Percentiles rank a stretch among this genome's conserved stretches.
Evolutionary conservation across 2,329 filamentous ascomycete species (phyloP).

Genomic region (Davidsoniella eucalypti): DNA sequence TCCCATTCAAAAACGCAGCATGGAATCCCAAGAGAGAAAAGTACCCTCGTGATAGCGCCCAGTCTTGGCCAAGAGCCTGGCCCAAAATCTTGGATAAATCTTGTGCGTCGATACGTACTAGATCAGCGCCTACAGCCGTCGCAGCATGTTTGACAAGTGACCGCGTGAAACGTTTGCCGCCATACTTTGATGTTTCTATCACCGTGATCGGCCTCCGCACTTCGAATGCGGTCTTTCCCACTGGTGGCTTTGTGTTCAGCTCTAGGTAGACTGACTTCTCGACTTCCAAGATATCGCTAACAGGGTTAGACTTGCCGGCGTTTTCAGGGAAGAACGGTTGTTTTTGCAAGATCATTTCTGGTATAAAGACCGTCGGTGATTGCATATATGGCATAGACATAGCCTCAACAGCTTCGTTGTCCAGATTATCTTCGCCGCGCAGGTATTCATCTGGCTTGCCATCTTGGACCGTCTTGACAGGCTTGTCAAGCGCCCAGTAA

Average conservation of each 20-base stretch:
- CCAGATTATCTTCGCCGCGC: constrained; percentile 7
- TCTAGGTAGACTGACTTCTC: constrained; percentile 13
- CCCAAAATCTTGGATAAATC: constrained; percentile 55
- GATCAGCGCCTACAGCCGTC: constrained; percentile 42
- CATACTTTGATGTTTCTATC: constrained; percentile 23
- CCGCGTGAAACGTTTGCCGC: constrained; percentile 23
- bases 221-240: constrained; percentile 3
- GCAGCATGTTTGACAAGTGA: constrained; percentile 47
- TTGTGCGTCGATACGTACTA: constrained; percentile 51
- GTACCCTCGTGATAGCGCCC: constrained; percentile 28
- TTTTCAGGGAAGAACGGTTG: constrained; percentile 13
- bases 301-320: constrained; percentile 7
- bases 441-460: constrained; percentile 7
- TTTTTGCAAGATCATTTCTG: constrained; percentile 14
- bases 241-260: constrained; percentile 11
- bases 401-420: constrained; percentile 10
- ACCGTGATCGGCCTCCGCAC: constrained; percentile 24
- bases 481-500: constrained; percentile 6
- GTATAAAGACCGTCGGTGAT: constrained; percentile 19
- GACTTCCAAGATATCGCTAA: constrained; percentile 12
- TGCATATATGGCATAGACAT: constrained; percentile 10
- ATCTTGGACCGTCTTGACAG: constrained; percentile 6
- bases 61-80: constrained; percentile 50
- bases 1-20: constrained; percentile 37
- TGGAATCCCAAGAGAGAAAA: constrained; percentile 40